Evolutionary conservation across 2,329 filamentous ascomycete genomes (phyloP).

Genomic region (Diaporthe humulicola): DNA sequence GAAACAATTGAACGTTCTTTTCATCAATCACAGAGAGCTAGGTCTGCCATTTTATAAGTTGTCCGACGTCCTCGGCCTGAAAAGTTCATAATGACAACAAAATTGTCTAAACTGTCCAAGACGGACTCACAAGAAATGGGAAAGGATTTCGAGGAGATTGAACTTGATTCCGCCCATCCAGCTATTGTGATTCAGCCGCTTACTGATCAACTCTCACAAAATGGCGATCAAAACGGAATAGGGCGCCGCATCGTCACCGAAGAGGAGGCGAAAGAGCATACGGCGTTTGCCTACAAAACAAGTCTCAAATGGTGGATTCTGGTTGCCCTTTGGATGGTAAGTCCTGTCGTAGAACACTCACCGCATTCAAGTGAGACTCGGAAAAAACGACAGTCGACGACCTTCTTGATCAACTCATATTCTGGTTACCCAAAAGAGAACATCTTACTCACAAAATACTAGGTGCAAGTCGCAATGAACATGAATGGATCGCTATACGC

Average conservation of each 20-base stretch:
- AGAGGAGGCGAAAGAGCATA: constrained; percentile 1
- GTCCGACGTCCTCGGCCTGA: not conserved
- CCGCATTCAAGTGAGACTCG: not conserved
- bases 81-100: not conserved
- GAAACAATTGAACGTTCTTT: not conserved
- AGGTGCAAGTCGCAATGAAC: constrained; percentile 68
- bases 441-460: not conserved
- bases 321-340: constrained; percentile 4
- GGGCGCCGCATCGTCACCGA: constrained; percentile 8
- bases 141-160: not conserved
- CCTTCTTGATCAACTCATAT: not conserved
- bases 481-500: constrained; percentile 66
- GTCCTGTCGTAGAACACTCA: not conserved
- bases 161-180: not conserved
- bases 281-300: not conserved
- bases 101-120: not conserved
- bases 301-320: constrained; percentile 5
- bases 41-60: not conserved
- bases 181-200: not conserved
- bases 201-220: not conserved
- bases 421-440: not conserved
- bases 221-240: not conserved
- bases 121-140: not conserved
- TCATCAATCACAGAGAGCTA: too few species aligned
- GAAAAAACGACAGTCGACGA: not conserved